Conservation (phyloP, 768 basidiomycete genomes). For the Exidia glandulosa region DNA sequence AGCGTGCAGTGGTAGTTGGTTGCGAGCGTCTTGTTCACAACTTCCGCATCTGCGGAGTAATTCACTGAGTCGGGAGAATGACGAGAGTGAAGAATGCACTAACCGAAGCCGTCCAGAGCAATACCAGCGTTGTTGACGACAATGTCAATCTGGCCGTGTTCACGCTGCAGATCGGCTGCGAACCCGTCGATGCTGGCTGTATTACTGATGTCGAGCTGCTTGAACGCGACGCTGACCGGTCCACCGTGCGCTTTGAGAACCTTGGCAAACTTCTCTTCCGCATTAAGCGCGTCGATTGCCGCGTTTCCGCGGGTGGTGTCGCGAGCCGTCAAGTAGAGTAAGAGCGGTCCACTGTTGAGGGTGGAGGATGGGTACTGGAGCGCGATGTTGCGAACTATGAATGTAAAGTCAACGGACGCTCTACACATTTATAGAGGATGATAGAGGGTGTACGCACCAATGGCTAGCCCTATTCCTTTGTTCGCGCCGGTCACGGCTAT, state of each 20-base stretch:
- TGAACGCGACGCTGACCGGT: neutral
- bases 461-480: neutral
- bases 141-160: constrained; percentile 11
- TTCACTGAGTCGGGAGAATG: neutral
- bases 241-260: neutral
- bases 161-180: neutral
- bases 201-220: constrained; percentile 10
- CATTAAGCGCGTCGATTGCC: neutral
- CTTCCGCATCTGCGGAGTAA: neutral
- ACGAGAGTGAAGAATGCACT: constrained; percentile 7
- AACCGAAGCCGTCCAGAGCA: constrained; percentile 6
- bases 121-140: constrained; percentile 12
- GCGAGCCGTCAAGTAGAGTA: neutral
- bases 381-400: neutral
- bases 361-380: neutral
- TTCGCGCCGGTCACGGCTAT: neutral
- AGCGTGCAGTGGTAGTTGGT: neutral
- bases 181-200: constrained; percentile 9
- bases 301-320: neutral
- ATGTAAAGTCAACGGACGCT: neutral
- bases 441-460: neutral
- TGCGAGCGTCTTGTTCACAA: neutral
- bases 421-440: neutral
- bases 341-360: neutral
- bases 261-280: neutral